Evolutionary conservation across 257 asterid genomes (phyloP).

Genomic region (Knoxia roxburghii): DNA sequence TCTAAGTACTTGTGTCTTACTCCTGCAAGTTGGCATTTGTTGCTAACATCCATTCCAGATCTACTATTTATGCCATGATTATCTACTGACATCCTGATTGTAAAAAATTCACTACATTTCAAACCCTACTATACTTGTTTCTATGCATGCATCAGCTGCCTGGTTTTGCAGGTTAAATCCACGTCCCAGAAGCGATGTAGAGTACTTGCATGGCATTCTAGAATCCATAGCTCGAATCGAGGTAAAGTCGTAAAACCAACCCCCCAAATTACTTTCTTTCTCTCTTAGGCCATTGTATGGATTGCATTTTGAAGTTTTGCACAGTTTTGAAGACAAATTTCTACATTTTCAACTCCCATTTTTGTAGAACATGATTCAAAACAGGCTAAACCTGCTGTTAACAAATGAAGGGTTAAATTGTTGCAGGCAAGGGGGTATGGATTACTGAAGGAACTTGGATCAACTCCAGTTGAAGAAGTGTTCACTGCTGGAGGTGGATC

Average conservation of each 20-base stretch:
- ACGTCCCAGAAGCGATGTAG: conserved; percentile 69
- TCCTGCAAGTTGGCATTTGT: not conserved
- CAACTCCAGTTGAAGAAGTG: conserved; percentile 83
- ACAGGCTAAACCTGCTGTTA: too few species aligned
- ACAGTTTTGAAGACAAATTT: too few species aligned
- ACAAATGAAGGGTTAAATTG: not conserved
- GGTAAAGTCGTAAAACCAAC: conserved; percentile 48
- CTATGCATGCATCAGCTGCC: not conserved
- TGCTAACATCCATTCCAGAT: not conserved
- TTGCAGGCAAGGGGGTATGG: conserved; percentile 71
- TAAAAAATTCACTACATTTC: too few species aligned
- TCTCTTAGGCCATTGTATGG: too few species aligned
- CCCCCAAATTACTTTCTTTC: too few species aligned
- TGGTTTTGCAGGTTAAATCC: conserved; percentile 65
- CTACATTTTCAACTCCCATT: too few species aligned
- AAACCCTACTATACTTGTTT: too few species aligned
- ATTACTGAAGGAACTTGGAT: conserved; percentile 74
- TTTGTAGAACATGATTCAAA: too few species aligned
- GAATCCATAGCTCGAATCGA: conserved; percentile 94
- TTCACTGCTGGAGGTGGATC: conserved; percentile 91
- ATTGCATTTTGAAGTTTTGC: too few species aligned
- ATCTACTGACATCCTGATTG: not conserved
- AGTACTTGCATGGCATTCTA: conserved; percentile 76
- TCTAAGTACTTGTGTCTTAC: not conserved
- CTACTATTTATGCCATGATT: not conserved